These are phyloP conservation scores for Saccharomycopsis guyanensis DNA, from an alignment of 805 yeast species.

Conservation along the genomic window DNA sequence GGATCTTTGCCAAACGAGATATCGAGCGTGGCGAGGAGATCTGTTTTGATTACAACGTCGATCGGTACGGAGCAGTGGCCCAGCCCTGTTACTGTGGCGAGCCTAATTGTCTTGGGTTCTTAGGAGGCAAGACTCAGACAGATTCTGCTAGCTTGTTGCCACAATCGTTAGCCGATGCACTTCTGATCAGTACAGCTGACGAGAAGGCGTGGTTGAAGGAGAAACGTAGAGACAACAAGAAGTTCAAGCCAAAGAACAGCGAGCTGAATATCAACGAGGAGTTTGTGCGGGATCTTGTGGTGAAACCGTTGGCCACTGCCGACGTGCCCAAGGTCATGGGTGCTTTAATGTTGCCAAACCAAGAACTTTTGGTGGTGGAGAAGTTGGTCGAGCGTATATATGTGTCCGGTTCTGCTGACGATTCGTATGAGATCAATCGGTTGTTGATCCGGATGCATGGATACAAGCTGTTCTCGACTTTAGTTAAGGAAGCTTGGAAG, in stretches of 20 bases:
- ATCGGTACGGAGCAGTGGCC: constrained; percentile 89
- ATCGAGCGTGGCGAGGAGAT: constrained; percentile 72
- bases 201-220: constrained; percentile 67
- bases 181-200: constrained; percentile 61
- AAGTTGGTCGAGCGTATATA: constrained; percentile 64
- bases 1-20: constrained; percentile 77
- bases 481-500: constrained; percentile 37
- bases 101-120: constrained; percentile 80
- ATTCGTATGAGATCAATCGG: constrained; percentile 37
- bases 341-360: constrained; percentile 61
- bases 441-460: constrained; percentile 78
- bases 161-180: constrained; percentile 73
- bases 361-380: constrained; percentile 54
- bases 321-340: constrained; percentile 78
- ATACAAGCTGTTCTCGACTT: constrained; percentile 63
- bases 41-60: constrained; percentile 80
- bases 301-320: constrained; percentile 37
- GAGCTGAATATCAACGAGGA: constrained; percentile 55
- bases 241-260: constrained; percentile 41
- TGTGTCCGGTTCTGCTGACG: constrained; percentile 36
- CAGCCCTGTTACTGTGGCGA: constrained; percentile 95
- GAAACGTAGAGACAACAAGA: constrained; percentile 42
- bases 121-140: constrained; percentile 97
- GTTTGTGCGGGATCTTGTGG: constrained; percentile 53
- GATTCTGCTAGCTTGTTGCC: constrained; percentile 83